phyloP scores from a whole-genome alignment of 257 asterid species.

The Solanum pennellii region DNA sequence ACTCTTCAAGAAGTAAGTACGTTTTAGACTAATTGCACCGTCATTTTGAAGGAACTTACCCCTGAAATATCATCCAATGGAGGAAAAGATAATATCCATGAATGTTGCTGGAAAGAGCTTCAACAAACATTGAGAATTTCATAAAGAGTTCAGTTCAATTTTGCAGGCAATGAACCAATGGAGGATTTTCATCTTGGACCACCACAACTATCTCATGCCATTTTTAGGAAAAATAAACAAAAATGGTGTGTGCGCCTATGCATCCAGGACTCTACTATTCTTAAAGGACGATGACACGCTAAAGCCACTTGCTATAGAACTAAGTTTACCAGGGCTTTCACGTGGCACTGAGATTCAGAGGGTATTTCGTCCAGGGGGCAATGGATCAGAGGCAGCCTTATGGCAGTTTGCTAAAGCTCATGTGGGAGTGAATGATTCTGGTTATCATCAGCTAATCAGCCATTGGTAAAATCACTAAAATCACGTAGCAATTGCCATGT shows the following conservation, averaged over 20 bases:
- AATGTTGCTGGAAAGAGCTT: background rate
- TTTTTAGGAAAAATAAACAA: conserved; percentile 18
- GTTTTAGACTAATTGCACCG: background rate
- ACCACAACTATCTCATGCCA: conserved; percentile 45
- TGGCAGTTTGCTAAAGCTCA: conserved; percentile 58
- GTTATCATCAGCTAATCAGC: conserved; percentile 32
- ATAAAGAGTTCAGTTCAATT: background rate
- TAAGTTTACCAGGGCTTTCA: conserved; percentile 24
- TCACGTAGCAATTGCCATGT: background rate
- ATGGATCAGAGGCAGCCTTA: conserved; percentile 36
- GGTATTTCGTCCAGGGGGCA: conserved; percentile 26
- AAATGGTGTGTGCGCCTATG: conserved; percentile 23
- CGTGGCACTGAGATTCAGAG: conserved; percentile 10
- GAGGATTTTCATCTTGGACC: conserved; percentile 41
- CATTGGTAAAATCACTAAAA: conserved; percentile 27
- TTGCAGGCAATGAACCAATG: conserved; percentile 38
- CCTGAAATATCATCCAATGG: background rate
- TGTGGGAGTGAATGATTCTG: conserved; percentile 36
- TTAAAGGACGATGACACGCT: conserved; percentile 32
- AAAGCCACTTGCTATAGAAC: conserved; percentile 40
- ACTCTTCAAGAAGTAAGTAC: conserved; percentile 23
- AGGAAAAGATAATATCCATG: background rate
- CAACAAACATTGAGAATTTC: background rate
- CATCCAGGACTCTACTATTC: conserved; percentile 39
- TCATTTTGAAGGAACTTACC: background rate